Evolutionary conservation across 2,329 filamentous ascomycete species (phyloP).

Genomic region (Ophiostoma quercus): DNA sequence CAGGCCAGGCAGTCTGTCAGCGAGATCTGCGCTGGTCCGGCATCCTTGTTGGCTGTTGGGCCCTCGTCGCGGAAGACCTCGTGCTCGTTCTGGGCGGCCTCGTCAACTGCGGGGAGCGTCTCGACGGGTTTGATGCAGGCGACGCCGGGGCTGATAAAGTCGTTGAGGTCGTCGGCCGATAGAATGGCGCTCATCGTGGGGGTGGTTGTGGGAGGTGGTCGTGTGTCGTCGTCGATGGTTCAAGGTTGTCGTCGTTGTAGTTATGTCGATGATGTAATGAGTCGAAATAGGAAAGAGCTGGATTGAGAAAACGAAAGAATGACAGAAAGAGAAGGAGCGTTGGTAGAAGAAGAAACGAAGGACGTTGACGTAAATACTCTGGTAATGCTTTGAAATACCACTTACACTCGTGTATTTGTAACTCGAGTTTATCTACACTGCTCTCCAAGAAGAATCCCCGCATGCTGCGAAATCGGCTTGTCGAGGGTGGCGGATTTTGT

Average conservation of each 20-base stretch:
- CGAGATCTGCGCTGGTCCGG: slow-evolving; percentile 81
- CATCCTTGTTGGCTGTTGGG: slow-evolving; percentile 39
- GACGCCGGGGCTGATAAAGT: slow-evolving; percentile 96
- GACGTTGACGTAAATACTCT: too few species aligned
- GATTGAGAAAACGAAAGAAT: slow-evolving; percentile 1
- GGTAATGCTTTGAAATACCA: slow-evolving; percentile 8
- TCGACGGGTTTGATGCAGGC: slow-evolving; percentile 98
- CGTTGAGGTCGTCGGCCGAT: slow-evolving; percentile 93
- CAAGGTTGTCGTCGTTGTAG: too few species aligned
- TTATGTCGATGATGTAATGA: not conserved
- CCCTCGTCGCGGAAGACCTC: slow-evolving; percentile 94
- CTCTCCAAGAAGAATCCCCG: not conserved
- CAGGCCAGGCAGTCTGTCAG: slow-evolving; percentile 96
- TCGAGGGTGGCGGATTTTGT: slow-evolving; percentile 22
- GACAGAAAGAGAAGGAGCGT: not conserved
- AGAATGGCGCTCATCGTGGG: slow-evolving; percentile 86
- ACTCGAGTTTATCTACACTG: not conserved
- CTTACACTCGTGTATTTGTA: slow-evolving; percentile 8
- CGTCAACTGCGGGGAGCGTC: slow-evolving; percentile 65
- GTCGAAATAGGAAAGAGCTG: not conserved
- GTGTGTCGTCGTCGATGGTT: not conserved
- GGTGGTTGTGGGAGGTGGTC: not conserved
- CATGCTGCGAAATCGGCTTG: slow-evolving; percentile 25
- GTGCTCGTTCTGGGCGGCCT: slow-evolving; percentile 48
- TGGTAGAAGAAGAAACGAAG: not conserved